phyloP scores from a whole-genome alignment of 805 yeast species.

The Pichia eremophila region DNA sequence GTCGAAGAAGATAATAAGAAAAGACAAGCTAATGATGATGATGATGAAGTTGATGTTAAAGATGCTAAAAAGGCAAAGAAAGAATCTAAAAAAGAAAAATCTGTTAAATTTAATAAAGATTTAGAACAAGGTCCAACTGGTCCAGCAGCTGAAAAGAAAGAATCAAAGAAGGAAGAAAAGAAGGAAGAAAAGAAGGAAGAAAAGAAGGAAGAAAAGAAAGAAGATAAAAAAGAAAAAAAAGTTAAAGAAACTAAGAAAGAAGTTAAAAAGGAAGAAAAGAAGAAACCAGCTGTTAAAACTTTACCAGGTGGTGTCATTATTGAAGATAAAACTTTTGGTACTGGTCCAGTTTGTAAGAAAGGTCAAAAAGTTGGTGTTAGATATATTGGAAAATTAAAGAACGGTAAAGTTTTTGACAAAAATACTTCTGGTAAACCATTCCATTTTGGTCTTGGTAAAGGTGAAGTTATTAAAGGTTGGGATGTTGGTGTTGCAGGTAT shows the following conservation, averaged over 20 bases:
- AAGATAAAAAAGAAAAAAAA: constrained; percentile 21
- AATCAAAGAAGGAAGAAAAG: constrained; percentile 20
- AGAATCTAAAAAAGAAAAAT: constrained; percentile 40
- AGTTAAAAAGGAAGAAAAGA: constrained; percentile 23
- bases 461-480: constrained; percentile 98
- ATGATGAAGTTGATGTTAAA: constrained; percentile 25
- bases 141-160: constrained; percentile 18
- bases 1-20: constrained; percentile 51
- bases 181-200: constrained; percentile 5
- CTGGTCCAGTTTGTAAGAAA: constrained; percentile 78
- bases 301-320: constrained; percentile 87
- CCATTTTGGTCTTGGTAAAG: constrained; percentile 81
- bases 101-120: constrained; percentile 82
- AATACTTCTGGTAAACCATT: constrained; percentile 97
- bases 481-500: constrained; percentile 98
- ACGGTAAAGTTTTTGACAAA: constrained; percentile 94
- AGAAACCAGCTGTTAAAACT: constrained; percentile 63
- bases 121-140: constrained; percentile 89
- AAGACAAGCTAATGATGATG: constrained; percentile 21
- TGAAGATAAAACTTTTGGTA: constrained; percentile 88
- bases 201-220: constrained; percentile 7
- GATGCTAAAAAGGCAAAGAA: constrained; percentile 30
- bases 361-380: constrained; percentile 92
- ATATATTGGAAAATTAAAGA: constrained; percentile 94
- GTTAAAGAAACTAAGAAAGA: constrained; percentile 17